Evolutionary conservation across 768 basidiomycete genomes (phyloP), one percentile per base, ranked within the genome.

Genomic region (Boletus subcaerulescens): DNA sequence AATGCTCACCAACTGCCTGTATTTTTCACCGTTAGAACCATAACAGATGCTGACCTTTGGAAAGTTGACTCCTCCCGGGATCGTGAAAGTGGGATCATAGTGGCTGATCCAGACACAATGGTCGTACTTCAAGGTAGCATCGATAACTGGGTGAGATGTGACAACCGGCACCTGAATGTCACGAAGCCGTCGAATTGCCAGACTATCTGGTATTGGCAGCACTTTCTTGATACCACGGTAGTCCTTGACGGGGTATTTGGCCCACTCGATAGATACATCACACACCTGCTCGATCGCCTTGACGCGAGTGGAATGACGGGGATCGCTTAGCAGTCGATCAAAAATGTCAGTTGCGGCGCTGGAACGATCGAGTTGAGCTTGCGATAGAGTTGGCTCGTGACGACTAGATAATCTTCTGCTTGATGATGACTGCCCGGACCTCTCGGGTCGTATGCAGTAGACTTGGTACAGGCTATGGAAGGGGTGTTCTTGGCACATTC

Each of bases 381-480:
- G 66, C 35, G 46, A 58, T 17, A 81, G 60, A 17, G 76, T 68
- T 13, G 71, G 50, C 38, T 75, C 72, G 36, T 71, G 72, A 26
- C 81, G 78, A 32, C 70, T 66, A 9, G 84, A 83, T 45, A 76
- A 72, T 51, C 85, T 75, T 56, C 79, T 73, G 22, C 55, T 62
- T 18, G 52, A 50, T 2, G 54, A 44, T 11, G 59, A 42, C 50
- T 59, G 53, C 59, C 60, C 58, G 61, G 72, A 11, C 22, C n/a
- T 61, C 8, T 72, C 71, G 17, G 77, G 75, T 52, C 73, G 77
- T 57, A 96, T 73, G 51, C 90, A 91, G 68, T 86, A 91, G 3
- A 98, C 81, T 60, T 94, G 93, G 71, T 95, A 96, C 8, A 97
- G 73, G 60, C 83, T 88, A 67, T 99, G 97, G 73, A 92, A 98